Evolutionary conservation across 2,329 filamentous ascomycete species (phyloP), one percentile per base, ranked within the genome.

Genomic region (Xylariaceae sp.): DNA sequence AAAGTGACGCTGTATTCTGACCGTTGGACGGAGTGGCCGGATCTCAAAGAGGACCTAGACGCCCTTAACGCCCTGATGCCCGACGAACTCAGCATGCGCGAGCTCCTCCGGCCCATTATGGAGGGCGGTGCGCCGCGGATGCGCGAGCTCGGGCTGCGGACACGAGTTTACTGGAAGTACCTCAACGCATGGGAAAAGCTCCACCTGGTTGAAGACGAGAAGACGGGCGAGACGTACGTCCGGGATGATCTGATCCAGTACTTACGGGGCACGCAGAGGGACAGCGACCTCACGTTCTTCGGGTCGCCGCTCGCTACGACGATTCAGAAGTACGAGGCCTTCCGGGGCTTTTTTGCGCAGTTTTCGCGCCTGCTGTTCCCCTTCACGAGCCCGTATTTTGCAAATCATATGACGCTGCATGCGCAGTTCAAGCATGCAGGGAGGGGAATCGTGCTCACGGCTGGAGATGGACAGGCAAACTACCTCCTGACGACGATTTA

Each of bases 351-450:
- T 62, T 64, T 79, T 23, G 70, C 72, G 50, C 70, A 70, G 42
- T 68, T 78, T 30, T 71, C 74, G 0, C 67, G 67, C 17, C 62
- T 76, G 13, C 72, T 79, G 7, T 76, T 75, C 60, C 73, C 73
- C 3, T 75, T 71, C 67, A 74, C 74, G 6, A 69, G 69, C 6
- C 75, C 76, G 8, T 78, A 78, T 56, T 77, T 76, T 64, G 67
- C 74, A 2, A 75, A 78, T 58, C 76, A 78, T 58, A 77, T 78
- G 72, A 73, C 72, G 4, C 66, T 78, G 2, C 76, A 76, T 58
- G 67, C 74, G 1, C 73, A 76, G 53, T 71, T 77, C 61, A 74
- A 76, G 63, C 71, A 72, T 49, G 76, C 73, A 4, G 76, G 76
- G 0, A 69, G 73, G 7, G 77, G 77, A 6, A 74, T 78, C 50